Evolutionary conservation across 2,329 filamentous ascomycete species (phyloP), one percentile per base, ranked within the genome.

Genomic region (Grosmannia huntii): DNA sequence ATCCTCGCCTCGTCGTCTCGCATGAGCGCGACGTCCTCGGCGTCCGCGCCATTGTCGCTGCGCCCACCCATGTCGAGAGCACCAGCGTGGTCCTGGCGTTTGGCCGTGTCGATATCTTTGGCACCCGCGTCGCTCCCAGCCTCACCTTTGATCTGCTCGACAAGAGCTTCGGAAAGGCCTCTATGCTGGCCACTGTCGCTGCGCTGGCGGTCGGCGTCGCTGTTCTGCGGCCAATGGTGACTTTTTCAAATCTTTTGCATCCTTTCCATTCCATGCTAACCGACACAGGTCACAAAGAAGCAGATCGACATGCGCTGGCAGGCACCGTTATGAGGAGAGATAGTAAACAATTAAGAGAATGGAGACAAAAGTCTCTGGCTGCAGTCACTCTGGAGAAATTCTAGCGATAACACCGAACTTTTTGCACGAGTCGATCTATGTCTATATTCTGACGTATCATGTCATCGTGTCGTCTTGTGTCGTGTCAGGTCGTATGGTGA

Each of bases 121-220:
- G 88, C 16, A 92, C 90, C 1, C 78, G 90, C 56, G 82, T 95
- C 12, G 83, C 86, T n/a, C 94, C 94, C 0, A 96, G 90, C 70
- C 84, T 87, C 65, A 81, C 87, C 19, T 99, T 99, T 70, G 94
- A 99, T 73, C 83, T 97, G 49, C 75, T 99, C 19, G 94, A 90
- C 62, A 94, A 90, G 72, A 89, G 89, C 2, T 99, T 99, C 71
- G 94, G 92, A 69, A 96, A 95, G 76, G 68, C 90, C 58, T 87
- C 90, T 65, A 81, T 99, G 67, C 71, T 96, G 44, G 77, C 81
- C 19, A 99, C 94, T 0, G 90, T 99, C 44, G 76, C 87, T 48
- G 92, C 89, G 21, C 76, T 97, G 64, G 82, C 81, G 52, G 78
- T 82, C 46, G 90, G 90, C 52, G 92, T 96, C 19, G 70, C 85